These are phyloP conservation scores for Lichtheimia ramosa DNA, from an alignment of 371 early-diverging fungal species.

Conservation along the genomic window DNA sequence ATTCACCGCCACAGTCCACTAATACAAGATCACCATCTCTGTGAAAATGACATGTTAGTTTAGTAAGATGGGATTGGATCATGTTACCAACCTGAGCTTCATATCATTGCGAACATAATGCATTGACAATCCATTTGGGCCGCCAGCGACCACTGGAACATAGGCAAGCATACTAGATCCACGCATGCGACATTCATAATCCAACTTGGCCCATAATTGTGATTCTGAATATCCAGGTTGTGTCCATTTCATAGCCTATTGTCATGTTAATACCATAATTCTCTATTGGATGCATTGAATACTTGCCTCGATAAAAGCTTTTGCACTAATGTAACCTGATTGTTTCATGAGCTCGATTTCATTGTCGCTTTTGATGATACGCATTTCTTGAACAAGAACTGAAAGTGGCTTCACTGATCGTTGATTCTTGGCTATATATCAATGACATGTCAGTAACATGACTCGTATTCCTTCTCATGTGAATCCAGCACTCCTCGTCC, in stretches of 20 bases:
- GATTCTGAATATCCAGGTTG: conserved; percentile 74
- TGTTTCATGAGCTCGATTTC: conserved; percentile 82
- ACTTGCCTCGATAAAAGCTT: conserved; percentile 70
- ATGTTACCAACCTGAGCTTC: conserved; percentile 47
- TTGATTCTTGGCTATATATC: conserved; percentile 24
- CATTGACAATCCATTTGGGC: conserved; percentile 87
- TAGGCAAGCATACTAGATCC: conserved; percentile 85
- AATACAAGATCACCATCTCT: conserved; percentile 86
- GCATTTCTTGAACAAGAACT: conserved; percentile 66
- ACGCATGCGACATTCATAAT: conserved; percentile 69
- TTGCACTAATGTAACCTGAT: conserved; percentile 75
- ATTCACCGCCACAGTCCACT: conserved; percentile 93
- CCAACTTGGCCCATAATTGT: conserved; percentile 77
- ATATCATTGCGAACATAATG: conserved; percentile 93
- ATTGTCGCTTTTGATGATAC: conserved; percentile 75
- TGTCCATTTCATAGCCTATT: conserved; percentile 66
- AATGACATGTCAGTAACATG: background rate
- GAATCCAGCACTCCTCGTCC: background rate
- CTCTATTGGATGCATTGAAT: background rate
- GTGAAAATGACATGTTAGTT: background rate
- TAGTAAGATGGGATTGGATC: background rate
- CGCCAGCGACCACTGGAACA: conserved; percentile 95
- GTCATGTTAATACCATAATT: background rate
- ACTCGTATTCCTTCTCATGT: background rate
- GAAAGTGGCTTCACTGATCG: conserved; percentile 55